Base-by-base conservation (phyloP, 805 yeast genomes). In the Myxozyma melibiosi region DNA sequence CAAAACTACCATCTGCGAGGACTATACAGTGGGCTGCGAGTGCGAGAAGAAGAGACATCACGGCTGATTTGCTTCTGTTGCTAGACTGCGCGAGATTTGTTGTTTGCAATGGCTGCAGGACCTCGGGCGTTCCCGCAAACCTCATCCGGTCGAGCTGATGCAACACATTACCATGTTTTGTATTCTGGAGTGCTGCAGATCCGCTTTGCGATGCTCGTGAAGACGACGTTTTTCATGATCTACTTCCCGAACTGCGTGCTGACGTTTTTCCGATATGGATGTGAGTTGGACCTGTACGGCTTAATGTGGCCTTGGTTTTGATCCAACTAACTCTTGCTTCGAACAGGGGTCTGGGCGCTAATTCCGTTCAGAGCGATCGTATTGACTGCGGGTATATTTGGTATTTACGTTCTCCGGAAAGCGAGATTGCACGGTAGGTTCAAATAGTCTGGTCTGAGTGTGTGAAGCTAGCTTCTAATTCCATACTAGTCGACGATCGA, bases 121-220 rank as follows among this genome's bases (percentile, higher is more conserved):
- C 31, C 58, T 11, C 46, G 64, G 28, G 39, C 65, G 31, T 53
- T 61, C 37, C 64, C 65, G n/a, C 54, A 41, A 25, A 37, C 56
- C 13, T 34, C 60, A 4, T 44, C 60, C 6, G 53, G 54, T 30
- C 44, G 66, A 14, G 45, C 64, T 20, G 66, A 60, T 22, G 47
- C 67, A 14, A 40, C 58, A 5, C 65, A 64, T 34, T 65, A 65
- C 40, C 67, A 65, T 52, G 41, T 42, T 5, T 22, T 65, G 2
- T 51, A 55, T 24, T 33, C 64, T 2, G 55, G 54, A 6, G 33
- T 65, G 16, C 34, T 62, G 18, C 68, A 65, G 51, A 25, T 57
- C 18, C 51, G 68, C 34, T 65, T 65, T 35, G 62, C 50, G 2
- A 41, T 57, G 18, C 42, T 65, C 33, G 20, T 45, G 9, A 44